phyloP scores from a whole-genome alignment of 176 grass and related monocot species.

The Otatea glauca region DNA sequence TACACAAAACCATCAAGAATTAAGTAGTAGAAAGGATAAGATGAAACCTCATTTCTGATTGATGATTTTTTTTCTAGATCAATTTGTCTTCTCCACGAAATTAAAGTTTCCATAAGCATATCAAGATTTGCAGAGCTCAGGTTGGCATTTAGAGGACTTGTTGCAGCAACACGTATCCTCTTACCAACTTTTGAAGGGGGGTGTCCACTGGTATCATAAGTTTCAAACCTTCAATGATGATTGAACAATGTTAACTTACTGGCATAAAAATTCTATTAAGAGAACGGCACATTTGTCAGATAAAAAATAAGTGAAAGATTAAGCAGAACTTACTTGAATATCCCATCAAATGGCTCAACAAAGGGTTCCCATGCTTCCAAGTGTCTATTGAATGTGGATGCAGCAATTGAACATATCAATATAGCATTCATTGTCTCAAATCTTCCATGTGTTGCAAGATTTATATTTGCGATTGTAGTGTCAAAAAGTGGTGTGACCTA shows the following conservation, averaged over 20 bases:
- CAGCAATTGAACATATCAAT: constrained; percentile 87
- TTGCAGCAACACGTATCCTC: constrained; percentile 83
- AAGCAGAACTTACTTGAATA: constrained; percentile 83
- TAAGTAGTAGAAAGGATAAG: constrained; percentile 35
- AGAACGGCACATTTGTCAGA: background rate
- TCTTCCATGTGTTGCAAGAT: constrained; percentile 89
- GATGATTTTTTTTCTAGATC: constrained; percentile 76
- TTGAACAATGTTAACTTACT: constrained; percentile 45
- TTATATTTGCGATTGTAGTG: constrained; percentile 81
- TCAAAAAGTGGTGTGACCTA: constrained; percentile 93
- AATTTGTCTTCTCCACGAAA: constrained; percentile 89
- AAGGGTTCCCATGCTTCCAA: constrained; percentile 97
- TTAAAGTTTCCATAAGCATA: constrained; percentile 80
- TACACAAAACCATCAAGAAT: background rate
- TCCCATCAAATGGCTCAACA: constrained; percentile 97
- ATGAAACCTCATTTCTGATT: constrained; percentile 66
- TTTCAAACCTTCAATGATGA: constrained; percentile 81
- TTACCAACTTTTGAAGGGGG: constrained; percentile 80
- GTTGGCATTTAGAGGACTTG: constrained; percentile 79
- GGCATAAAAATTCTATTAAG: constrained; percentile 22
- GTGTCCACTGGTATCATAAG: constrained; percentile 79
- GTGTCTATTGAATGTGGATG: constrained; percentile 97
- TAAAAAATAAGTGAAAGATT: constrained; percentile 21
- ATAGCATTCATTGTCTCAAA: constrained; percentile 93
- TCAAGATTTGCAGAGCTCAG: constrained; percentile 89